Evolutionary conservation across 2,329 filamentous ascomycete species (phyloP).

Genomic region (Alternaria angustiovoidea): DNA sequence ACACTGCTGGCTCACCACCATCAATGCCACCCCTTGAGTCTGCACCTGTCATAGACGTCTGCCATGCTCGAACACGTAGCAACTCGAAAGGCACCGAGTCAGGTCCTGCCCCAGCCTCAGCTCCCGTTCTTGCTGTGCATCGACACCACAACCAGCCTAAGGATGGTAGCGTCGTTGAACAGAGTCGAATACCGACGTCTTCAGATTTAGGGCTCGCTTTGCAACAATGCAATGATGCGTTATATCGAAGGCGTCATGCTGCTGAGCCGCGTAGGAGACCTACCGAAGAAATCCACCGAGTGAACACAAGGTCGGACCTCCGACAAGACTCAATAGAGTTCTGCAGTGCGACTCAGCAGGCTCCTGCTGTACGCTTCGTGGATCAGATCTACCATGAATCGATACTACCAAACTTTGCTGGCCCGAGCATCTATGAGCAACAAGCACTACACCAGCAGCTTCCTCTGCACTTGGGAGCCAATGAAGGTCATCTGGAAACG

Average conservation of each 20-base stretch:
- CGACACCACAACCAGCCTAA: neutral
- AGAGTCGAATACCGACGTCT: slow-evolving; percentile 21
- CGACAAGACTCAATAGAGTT: neutral
- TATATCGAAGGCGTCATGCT: slow-evolving; percentile 18
- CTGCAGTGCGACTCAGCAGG: slow-evolving; percentile 8
- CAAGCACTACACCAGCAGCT: slow-evolving; percentile 29
- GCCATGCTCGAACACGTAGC: neutral
- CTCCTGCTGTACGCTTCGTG: slow-evolving; percentile 27
- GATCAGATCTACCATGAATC: slow-evolving; percentile 12
- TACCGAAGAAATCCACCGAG: neutral
- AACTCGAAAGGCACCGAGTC: neutral
- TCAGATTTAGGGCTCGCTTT: slow-evolving; percentile 37
- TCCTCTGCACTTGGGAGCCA: neutral
- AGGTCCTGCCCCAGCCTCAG: slow-evolving; percentile 1
- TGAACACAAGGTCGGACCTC: neutral
- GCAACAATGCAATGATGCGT: slow-evolving; percentile 35
- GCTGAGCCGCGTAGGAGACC: slow-evolving; percentile 3
- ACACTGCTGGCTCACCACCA: slow-evolving; percentile 21
- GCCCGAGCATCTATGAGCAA: slow-evolving; percentile 37
- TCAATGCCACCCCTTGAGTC: slow-evolving; percentile 29
- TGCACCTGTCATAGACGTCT: neutral
- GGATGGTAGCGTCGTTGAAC: neutral
- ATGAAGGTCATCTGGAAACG: neutral
- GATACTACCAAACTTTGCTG: slow-evolving; percentile 20
- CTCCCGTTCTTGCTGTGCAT: neutral